These are phyloP conservation scores for Cladosporium sp. DNA, from an alignment of 2,329 filamentous ascomycete species.

Conservation along the genomic window DNA sequence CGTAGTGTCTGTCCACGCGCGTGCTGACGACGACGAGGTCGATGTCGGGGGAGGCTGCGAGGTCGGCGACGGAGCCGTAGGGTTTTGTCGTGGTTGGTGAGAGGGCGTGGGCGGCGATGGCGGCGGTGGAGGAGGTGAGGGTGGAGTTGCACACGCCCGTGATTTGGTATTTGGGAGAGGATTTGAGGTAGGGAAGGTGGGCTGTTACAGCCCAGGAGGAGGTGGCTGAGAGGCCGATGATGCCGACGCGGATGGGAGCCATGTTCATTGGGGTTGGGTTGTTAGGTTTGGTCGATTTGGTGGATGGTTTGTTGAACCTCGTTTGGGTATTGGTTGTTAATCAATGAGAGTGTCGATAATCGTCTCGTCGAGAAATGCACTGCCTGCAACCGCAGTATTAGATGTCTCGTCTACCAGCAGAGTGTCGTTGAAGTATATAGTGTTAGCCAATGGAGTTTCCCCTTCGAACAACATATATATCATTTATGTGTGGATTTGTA, in stretches of 20 bases:
- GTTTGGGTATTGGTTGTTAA: too few relatives aligned
- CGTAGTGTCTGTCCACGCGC: conserved; percentile 41
- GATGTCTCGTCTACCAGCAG: too few relatives aligned
- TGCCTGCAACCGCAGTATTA: too few relatives aligned
- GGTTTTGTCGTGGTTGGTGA: conserved; percentile 35
- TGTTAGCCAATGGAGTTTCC: too few relatives aligned
- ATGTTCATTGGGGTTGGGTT: too few relatives aligned
- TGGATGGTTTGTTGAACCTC: too few relatives aligned
- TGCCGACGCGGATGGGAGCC: conserved; percentile 51
- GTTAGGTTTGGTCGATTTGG: too few relatives aligned
- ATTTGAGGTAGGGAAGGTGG: conserved; percentile 58
- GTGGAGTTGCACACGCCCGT: conserved; percentile 48
- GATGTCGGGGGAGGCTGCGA: conserved; percentile 45
- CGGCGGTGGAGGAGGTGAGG: conserved; percentile 38
- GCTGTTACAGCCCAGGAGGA: conserved; percentile 53
- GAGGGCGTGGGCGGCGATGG: conserved; percentile 40
- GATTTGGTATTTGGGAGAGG: conserved; percentile 43
- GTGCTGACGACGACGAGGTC: conserved; percentile 47
- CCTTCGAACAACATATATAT: too few relatives aligned
- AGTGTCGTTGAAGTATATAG: too few relatives aligned
- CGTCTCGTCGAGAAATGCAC: too few relatives aligned
- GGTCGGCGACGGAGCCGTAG: conserved; percentile 39
- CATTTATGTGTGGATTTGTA: too few relatives aligned
- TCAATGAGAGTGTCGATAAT: too few relatives aligned
- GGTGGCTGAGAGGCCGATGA: conserved; percentile 56